Conservation (phyloP, 2,329 filamentous ascomycete species). For the Venturia asperata region DNA sequence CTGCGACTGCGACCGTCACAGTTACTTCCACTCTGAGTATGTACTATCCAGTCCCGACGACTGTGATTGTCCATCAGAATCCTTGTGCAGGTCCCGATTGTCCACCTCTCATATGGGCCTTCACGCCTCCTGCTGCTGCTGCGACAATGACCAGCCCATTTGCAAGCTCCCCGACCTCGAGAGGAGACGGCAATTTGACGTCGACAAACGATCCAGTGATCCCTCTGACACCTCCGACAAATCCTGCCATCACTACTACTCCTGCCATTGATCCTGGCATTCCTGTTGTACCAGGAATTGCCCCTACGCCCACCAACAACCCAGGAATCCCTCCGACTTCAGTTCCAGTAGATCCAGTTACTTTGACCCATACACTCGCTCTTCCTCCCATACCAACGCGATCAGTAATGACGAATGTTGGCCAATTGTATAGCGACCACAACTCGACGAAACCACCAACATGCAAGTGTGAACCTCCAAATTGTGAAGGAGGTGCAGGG, state of each 20-base stretch:
- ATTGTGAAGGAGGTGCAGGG: not conserved
- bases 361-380: no score
- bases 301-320: not conserved
- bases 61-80: not conserved
- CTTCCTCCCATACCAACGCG: no score
- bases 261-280: no score
- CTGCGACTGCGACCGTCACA: not conserved
- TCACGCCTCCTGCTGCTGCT: slow-evolving; percentile 7
- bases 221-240: no score
- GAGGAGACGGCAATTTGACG: not conserved
- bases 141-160: not conserved
- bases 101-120: slow-evolving; percentile 12
- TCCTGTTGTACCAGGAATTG: no score
- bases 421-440: no score
- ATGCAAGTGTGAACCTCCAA: not conserved
- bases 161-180: not conserved
- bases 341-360: no score
- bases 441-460: not conserved
- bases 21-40: not conserved
- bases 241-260: no score
- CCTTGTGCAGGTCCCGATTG: not conserved
- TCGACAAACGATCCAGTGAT: not conserved
- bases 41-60: slow-evolving; percentile 2
- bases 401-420: no score
- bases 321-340: not conserved